These are phyloP conservation scores for Collariella sp. DNA, from an alignment of 495 filamentous ascomycete genomes.

Conservation along the genomic window DNA sequence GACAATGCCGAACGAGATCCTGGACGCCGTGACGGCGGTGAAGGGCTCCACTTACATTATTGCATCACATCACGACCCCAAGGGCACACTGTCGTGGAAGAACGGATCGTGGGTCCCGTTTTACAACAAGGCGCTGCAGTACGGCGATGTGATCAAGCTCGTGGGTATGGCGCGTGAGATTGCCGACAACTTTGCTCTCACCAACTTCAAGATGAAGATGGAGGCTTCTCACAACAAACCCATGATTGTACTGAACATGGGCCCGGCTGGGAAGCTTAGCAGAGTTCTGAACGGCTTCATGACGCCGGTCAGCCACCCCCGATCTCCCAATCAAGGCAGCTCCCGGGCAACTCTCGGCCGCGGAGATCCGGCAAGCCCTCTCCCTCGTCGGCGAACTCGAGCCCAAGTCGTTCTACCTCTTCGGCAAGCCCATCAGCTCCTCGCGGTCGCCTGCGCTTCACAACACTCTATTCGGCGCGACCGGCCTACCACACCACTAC, in stretches of 20 bases:
- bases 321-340: slow-evolving; percentile 84
- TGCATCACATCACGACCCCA: slow-evolving; percentile 88
- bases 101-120: slow-evolving; percentile 79
- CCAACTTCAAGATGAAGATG: slow-evolving; percentile 73
- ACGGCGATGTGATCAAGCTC: slow-evolving; percentile 90
- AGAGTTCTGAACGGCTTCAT: slow-evolving; percentile 86
- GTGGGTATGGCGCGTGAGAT: slow-evolving; percentile 71
- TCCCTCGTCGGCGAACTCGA: slow-evolving; percentile 73
- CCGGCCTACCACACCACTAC: slow-evolving; percentile 85
- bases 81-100: slow-evolving; percentile 70
- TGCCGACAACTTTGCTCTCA: slow-evolving; percentile 78
- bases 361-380: slow-evolving; percentile 74
- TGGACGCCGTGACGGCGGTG: slow-evolving; percentile 54
- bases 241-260: slow-evolving; percentile 96
- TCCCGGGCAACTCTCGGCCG: slow-evolving; percentile 85
- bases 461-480: slow-evolving; percentile 70
- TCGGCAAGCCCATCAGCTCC: slow-evolving; percentile 71
- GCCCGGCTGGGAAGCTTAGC: slow-evolving; percentile 75
- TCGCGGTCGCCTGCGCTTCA: slow-evolving; percentile 85
- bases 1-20: slow-evolving; percentile 65
- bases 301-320: slow-evolving; percentile 91
- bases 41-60: slow-evolving; percentile 74
- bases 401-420: slow-evolving; percentile 71
- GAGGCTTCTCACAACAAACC: slow-evolving; percentile 61
- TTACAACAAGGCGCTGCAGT: slow-evolving; percentile 79